phyloP scores from a whole-genome alignment of 352 stramenopile genomes.

The Phytophthora chlamydospora region DNA sequence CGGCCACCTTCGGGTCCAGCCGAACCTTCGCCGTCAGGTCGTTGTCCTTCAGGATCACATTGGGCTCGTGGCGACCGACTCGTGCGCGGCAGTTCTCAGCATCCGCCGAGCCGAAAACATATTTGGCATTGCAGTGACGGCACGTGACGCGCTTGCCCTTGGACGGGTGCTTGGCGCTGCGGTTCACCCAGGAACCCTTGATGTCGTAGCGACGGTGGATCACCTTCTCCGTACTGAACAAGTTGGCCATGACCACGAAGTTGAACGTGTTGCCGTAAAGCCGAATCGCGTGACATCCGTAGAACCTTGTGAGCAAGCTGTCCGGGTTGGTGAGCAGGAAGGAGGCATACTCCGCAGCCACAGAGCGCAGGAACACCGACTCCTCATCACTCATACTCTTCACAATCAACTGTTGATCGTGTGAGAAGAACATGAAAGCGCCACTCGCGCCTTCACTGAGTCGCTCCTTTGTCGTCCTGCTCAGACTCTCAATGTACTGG shows the following conservation, averaged over 20 bases:
- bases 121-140: constrained; percentile 89
- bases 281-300: constrained; percentile 84
- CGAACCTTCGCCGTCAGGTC: constrained; percentile 87
- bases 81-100: constrained; percentile 77
- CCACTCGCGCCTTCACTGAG: constrained; percentile 87
- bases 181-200: constrained; percentile 90
- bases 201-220: constrained; percentile 90
- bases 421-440: constrained; percentile 91
- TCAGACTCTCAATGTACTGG: constrained; percentile 85
- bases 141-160: constrained; percentile 88
- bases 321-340: constrained; percentile 86
- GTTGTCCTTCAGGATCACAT: constrained; percentile 90
- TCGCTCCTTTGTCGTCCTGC: constrained; percentile 84
- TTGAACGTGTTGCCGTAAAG: constrained; percentile 91
- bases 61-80: constrained; percentile 84
- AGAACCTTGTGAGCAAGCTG: constrained; percentile 84
- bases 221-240: constrained; percentile 85
- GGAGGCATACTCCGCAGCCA: constrained; percentile 80
- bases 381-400: constrained; percentile 92
- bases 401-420: constrained; percentile 89
- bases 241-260: constrained; percentile 90
- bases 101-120: constrained; percentile 82
- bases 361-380: constrained; percentile 79
- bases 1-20: constrained; percentile 69
- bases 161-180: constrained; percentile 85